phyloP scores from a whole-genome alignment of 345 rosid genomes.

The Corchorus capsularis region DNA sequence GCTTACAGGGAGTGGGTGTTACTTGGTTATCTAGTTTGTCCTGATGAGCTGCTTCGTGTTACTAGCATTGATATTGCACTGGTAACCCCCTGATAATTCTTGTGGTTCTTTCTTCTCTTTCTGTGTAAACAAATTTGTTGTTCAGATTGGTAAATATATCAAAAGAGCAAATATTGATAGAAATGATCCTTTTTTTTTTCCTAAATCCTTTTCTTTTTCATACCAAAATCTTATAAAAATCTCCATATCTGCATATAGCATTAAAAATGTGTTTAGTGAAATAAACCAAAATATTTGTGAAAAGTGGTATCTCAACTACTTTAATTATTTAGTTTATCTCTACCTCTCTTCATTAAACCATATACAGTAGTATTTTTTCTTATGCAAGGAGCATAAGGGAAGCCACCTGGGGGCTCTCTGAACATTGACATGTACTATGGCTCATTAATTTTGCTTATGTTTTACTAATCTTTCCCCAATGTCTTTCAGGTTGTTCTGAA shows the following conservation, averaged over 20 bases:
- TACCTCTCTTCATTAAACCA: not conserved
- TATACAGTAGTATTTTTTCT: not conserved
- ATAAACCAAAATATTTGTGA: constrained; percentile 4
- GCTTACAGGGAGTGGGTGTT: constrained; percentile 97
- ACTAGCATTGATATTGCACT: constrained; percentile 97
- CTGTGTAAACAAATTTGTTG: not conserved
- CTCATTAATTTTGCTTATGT: not conserved
- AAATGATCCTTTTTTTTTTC: not conserved
- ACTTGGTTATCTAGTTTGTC: constrained; percentile 97
- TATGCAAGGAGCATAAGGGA: not conserved
- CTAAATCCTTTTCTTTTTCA: not conserved
- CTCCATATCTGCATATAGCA: not conserved
- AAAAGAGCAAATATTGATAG: not conserved
- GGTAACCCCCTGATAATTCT: constrained; percentile 42
- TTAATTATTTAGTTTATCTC: constrained; percentile 1
- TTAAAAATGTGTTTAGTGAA: not conserved
- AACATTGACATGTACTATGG: not conserved
- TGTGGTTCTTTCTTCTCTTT: constrained; percentile 9
- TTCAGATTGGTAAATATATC: not conserved
- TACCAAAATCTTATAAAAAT: not conserved
- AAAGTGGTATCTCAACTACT: not conserved
- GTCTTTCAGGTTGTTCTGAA: constrained; percentile 82
- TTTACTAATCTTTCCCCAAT: constrained; percentile 20
- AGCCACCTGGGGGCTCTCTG: not conserved
- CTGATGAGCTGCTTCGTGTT: constrained; percentile 96